Evolutionary conservation across 2,329 filamentous ascomycete species (phyloP).

Genomic region (Orbilia ellipsospora): DNA sequence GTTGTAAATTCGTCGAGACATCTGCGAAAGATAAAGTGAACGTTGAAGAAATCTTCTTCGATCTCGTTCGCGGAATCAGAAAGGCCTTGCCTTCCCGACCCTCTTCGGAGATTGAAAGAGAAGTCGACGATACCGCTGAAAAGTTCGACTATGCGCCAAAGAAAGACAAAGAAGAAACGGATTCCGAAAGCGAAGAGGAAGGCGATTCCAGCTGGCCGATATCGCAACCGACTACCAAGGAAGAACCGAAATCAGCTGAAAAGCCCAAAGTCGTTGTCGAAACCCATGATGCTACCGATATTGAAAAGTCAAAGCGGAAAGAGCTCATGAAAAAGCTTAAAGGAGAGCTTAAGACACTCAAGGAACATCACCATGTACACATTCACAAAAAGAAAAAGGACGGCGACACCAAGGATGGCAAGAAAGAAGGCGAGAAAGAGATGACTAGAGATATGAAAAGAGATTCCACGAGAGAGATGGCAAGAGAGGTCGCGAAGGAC

Average conservation of each 20-base stretch:
- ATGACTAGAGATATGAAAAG: background rate
- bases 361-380: background rate
- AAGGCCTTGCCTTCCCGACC: background rate
- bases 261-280: background rate
- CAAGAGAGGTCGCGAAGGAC: background rate
- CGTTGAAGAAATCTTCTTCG: constrained; percentile 98
- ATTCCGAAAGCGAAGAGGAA: no score
- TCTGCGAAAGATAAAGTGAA: constrained; percentile 98
- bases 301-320: background rate
- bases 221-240: background rate
- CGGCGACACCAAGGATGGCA: no score
- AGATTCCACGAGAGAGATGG: background rate
- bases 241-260: background rate
- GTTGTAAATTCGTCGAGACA: constrained; percentile 98
- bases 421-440: background rate
- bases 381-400: no score
- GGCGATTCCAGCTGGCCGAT: no score
- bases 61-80: constrained; percentile 95
- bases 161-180: no score
- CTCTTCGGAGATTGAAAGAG: background rate
- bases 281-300: background rate
- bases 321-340: constrained; percentile 1
- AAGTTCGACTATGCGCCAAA: no score
- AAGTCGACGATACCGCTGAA: background rate
- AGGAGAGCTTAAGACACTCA: background rate